Percentiles rank a stretch among this genome's conserved stretches.
phyloP scores from a whole-genome alignment of 2,329 filamentous ascomycete genomes.

The Trichoderma aggressivum region DNA sequence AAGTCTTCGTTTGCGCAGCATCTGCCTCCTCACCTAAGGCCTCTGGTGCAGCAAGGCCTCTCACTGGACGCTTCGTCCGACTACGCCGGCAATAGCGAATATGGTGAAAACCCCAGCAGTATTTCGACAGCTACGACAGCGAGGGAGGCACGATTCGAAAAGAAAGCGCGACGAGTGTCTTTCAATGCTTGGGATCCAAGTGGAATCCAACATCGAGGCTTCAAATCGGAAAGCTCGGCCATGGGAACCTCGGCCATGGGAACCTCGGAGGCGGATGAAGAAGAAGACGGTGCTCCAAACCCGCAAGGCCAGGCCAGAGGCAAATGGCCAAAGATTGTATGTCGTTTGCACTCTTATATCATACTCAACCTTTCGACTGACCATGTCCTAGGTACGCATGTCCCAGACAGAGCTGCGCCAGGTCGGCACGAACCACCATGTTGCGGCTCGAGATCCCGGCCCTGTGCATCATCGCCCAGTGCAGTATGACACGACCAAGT shows the following conservation, averaged over 20 bases:
- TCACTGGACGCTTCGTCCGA: background rate
- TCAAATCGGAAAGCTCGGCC: slow-evolving; percentile 26
- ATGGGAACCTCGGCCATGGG: slow-evolving; percentile 8
- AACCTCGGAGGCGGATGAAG: background rate
- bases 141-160: slow-evolving; percentile 18
- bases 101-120: slow-evolving; percentile 12
- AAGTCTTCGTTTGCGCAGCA: background rate
- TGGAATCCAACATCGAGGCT: slow-evolving; percentile 24
- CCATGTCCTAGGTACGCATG: slow-evolving; percentile 4
- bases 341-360: background rate
- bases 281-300: background rate
- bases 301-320: background rate
- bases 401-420: background rate
- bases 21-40: slow-evolving; percentile 16
- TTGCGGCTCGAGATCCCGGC: slow-evolving; percentile 18
- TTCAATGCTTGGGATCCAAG: slow-evolving; percentile 34
- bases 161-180: background rate
- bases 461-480: slow-evolving; percentile 22
- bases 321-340: slow-evolving; percentile 26
- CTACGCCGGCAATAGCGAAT: background rate
- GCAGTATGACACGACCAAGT: slow-evolving; percentile 7
- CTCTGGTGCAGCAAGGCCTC: background rate
- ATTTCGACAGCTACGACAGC: slow-evolving; percentile 33
- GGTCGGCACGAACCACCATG: background rate
- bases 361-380: background rate